A percentile compares a stretch with the other conserved stretches of the same genome.
Evolutionary conservation across 75 land plant genomes (phyloP).

Genomic region (Pseudotsuga menziesii): DNA sequence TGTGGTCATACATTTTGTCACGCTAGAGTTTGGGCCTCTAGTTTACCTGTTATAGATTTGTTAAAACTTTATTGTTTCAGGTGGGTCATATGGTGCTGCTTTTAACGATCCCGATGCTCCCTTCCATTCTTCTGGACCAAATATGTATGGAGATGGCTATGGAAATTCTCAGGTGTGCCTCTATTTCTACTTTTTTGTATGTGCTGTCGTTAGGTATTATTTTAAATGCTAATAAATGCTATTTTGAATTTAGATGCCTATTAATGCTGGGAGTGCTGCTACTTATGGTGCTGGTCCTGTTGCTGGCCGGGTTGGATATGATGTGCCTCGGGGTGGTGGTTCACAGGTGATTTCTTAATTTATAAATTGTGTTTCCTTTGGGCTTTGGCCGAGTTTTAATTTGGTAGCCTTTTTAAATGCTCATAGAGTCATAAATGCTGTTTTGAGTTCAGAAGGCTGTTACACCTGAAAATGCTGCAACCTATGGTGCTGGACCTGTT

Average conservation of each 20-base stretch:
- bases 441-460: not conserved
- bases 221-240: not conserved
- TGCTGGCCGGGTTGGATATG: conserved; percentile 6
- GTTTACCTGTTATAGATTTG: not conserved
- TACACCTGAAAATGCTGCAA: conserved; percentile 3
- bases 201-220: not conserved
- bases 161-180: conserved; percentile 29
- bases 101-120: conserved; percentile 34
- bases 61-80: conserved; percentile 13
- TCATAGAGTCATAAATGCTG: too few species aligned
- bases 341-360: not conserved
- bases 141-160: conserved; percentile 45
- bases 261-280: conserved; percentile 1
- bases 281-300: conserved; percentile 2
- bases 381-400: not conserved
- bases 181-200: too few species aligned
- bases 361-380: not conserved
- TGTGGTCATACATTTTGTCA: not conserved
- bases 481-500: conserved; percentile 7
- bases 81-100: conserved; percentile 36
- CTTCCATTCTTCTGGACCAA: conserved; percentile 27
- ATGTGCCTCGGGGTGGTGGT: conserved; percentile 5
- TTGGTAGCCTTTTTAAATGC: not conserved
- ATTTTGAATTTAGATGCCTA: conserved; percentile 8
- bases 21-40: conserved; percentile 10